Evolutionary conservation across 1,284 basidiomycete genomes (phyloP), one percentile per base, ranked within the genome.

Genomic region (Sporisorium reilianum): DNA sequence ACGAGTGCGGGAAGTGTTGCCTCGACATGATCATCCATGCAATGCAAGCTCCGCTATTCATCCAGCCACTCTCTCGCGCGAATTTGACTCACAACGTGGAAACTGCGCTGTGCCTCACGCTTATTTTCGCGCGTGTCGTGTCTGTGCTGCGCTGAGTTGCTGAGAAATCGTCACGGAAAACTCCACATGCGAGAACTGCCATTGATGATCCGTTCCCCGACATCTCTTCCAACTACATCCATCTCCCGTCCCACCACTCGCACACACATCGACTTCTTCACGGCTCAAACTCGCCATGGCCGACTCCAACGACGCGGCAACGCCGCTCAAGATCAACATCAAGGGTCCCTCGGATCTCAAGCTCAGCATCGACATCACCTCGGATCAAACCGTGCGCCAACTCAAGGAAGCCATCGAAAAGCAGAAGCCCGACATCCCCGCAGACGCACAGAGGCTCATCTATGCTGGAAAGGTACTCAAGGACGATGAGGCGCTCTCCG

Each of bases 401-500:
- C 73, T 84, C 59, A 84, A 84, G 62, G 70, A 84, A 36, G 68
- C 70, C 16, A 82, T 83, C 58, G 71, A 70, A 58, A 55, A 72
- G 55, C 60, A 75, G 41, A 75, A 80, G 61, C 63, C 66, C 38
- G 80, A 82, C 41, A 74, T 81, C 16, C 79, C 81, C n/a, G 80
- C 75, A n/a, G 81, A 81, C 44, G 63, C 73, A 18, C 82, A 82
- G 54, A 63, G 82, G 20, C 70, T 84, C 36, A 84, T 84, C 62
- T 83, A 84, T 63, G 74, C 74, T 38, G 82, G 82, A 46, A 84
- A 84, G 58, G 82, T 84, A 12, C 73, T 84, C 46, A 84, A 84
- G 57, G 82, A 84, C 48, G 75, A 79, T 2, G 77, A 81, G 44
- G 61, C 69, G 12, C 64, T 84, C 10, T 60, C 69, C 14, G 61